Evolutionary conservation across 306 rosid species (phyloP).

Genomic region (Fragaria nilgerrensis): DNA sequence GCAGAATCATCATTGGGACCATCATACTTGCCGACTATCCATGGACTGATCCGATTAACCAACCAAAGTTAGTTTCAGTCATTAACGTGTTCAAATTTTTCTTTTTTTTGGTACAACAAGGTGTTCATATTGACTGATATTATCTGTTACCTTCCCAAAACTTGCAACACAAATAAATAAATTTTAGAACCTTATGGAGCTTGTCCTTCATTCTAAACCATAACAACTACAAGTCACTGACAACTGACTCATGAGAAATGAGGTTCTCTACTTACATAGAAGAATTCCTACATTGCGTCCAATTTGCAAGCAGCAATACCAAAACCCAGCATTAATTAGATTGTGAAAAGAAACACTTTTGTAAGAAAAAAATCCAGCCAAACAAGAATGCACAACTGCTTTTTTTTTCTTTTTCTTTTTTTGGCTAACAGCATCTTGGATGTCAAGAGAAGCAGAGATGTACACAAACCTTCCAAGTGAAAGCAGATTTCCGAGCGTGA

Average conservation of each 20-base stretch:
- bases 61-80: too few species aligned
- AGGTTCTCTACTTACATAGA: neutral
- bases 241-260: neutral
- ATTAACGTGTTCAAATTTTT: neutral
- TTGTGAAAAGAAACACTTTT: neutral
- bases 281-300: neutral
- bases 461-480: conserved; percentile 83
- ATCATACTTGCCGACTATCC: too few species aligned
- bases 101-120: neutral
- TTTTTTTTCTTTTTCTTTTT: neutral
- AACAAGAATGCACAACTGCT: neutral
- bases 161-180: neutral
- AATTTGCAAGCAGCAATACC: neutral
- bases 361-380: neutral
- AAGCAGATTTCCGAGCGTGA: conserved; percentile 94
- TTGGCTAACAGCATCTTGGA: neutral
- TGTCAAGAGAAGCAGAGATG: neutral
- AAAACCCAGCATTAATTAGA: neutral
- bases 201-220: neutral
- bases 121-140: neutral
- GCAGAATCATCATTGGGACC: too few species aligned
- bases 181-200: neutral
- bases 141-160: neutral
- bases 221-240: neutral
- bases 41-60: too few species aligned